Conservation (phyloP, 2,329 filamentous ascomycete genomes). For the Penicillium sp. region DNA sequence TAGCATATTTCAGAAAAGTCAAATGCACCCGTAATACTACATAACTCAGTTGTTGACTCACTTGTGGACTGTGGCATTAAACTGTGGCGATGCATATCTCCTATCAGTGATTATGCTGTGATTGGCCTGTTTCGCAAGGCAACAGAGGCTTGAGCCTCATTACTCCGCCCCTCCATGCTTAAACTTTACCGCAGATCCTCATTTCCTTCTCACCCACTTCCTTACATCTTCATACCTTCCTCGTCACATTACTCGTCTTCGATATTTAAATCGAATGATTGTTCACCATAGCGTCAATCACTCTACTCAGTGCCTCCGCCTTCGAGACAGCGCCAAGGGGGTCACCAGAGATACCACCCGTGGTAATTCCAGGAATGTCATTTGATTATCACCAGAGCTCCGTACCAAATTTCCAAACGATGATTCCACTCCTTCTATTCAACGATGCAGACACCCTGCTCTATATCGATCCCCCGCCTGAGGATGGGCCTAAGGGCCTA, state of each 20-base stretch:
- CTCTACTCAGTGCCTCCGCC: not conserved
- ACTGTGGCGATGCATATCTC: not conserved
- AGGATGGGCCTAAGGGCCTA: slow-evolving; percentile 9
- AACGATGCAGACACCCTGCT: slow-evolving; percentile 39
- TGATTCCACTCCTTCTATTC: slow-evolving; percentile 19
- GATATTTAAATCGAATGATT: not conserved
- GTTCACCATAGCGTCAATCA: not conserved
- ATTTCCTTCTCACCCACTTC: not conserved
- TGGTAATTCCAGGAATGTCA: not conserved
- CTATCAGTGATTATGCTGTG: not conserved
- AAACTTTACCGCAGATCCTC: not conserved
- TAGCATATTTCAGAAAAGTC: not conserved
- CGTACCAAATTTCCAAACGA: not conserved
- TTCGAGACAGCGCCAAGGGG: not conserved
- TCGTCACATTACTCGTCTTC: not conserved
- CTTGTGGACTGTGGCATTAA: not conserved
- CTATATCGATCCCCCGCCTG: slow-evolving; percentile 35
- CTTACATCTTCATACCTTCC: not conserved
- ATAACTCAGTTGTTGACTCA: not conserved
- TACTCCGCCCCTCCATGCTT: not conserved
- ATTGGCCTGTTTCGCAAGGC: not conserved
- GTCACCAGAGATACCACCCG: not conserved
- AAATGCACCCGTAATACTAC: not conserved
- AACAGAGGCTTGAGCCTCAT: slow-evolving; percentile 4
- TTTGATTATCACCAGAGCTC: not conserved